These are phyloP conservation scores for Blastomyces emzantsi DNA, from an alignment of 2,329 filamentous ascomycete species.

Conservation along the genomic window DNA sequence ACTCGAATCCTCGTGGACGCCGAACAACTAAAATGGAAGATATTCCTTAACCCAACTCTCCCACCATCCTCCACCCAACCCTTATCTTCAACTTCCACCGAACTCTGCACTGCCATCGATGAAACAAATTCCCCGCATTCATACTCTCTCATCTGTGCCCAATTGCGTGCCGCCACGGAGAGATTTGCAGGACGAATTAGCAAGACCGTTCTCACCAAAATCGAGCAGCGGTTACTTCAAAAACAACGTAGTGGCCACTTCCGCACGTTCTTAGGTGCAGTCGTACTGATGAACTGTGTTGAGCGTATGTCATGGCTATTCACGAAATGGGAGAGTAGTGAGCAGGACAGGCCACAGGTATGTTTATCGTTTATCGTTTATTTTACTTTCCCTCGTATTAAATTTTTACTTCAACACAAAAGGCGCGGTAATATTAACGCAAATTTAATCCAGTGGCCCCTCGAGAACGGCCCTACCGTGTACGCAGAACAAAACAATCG, in stretches of 20 bases:
- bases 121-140: slow-evolving; percentile 36
- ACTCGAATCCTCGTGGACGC: slow-evolving; percentile 47
- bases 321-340: slow-evolving; percentile 42
- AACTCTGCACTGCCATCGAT: slow-evolving; percentile 34
- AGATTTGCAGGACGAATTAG: slow-evolving; percentile 45
- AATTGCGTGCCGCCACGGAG: slow-evolving; percentile 48
- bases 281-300: slow-evolving; percentile 51
- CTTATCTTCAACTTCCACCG: slow-evolving; percentile 31
- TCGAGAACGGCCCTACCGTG: slow-evolving; percentile 44
- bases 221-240: slow-evolving; percentile 51
- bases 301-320: slow-evolving; percentile 53
- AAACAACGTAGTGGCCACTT: slow-evolving; percentile 49
- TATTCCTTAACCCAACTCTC: slow-evolving; percentile 40
- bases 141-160: slow-evolving; percentile 43
- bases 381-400: not conserved
- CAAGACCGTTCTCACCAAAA: slow-evolving; percentile 49
- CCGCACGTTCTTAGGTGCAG: slow-evolving; percentile 50
- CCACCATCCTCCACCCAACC: slow-evolving; percentile 30
- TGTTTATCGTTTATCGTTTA: slow-evolving; percentile 13
- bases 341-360: slow-evolving; percentile 29
- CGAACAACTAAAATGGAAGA: slow-evolving; percentile 40
- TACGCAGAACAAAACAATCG: slow-evolving; percentile 49
- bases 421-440: not conserved
- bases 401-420: not conserved
- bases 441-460: slow-evolving; percentile 39